Conservation (phyloP, 2,329 filamentous ascomycete genomes). For the Colletotrichum godetiae region DNA sequence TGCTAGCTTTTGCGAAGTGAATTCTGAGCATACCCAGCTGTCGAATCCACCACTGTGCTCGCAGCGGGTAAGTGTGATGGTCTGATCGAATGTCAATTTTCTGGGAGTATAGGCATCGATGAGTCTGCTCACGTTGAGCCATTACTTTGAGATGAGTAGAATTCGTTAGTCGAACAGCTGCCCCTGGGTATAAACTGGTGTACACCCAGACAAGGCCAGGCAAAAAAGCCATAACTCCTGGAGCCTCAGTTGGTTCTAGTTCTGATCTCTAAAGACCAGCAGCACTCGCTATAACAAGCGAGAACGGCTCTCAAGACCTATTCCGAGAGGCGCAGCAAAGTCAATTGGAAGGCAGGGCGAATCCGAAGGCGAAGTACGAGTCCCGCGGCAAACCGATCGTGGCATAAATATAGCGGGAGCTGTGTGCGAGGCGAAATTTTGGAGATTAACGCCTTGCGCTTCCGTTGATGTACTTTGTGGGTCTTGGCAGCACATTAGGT, state of each 20-base stretch:
- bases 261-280: background rate
- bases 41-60: background rate
- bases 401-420: background rate
- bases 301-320: background rate
- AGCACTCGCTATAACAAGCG: background rate
- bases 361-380: conserved; percentile 18
- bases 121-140: background rate
- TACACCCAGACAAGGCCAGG: background rate
- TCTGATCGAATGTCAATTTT: background rate
- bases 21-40: background rate
- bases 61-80: background rate
- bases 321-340: background rate
- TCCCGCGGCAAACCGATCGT: background rate
- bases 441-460: background rate
- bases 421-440: background rate
- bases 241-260: background rate
- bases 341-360: background rate
- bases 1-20: background rate
- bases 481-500: background rate
- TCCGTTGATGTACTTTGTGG: background rate
- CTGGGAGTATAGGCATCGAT: background rate
- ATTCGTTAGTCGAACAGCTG: too few relatives aligned
- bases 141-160: too few relatives aligned
- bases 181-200: background rate
- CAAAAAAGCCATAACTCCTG: background rate